A percentile compares a stretch with the other conserved stretches of the same genome.
Evolutionary conservation across 2,329 filamentous ascomycete genomes (phyloP).

Genomic region (Neurospora crassa): DNA sequence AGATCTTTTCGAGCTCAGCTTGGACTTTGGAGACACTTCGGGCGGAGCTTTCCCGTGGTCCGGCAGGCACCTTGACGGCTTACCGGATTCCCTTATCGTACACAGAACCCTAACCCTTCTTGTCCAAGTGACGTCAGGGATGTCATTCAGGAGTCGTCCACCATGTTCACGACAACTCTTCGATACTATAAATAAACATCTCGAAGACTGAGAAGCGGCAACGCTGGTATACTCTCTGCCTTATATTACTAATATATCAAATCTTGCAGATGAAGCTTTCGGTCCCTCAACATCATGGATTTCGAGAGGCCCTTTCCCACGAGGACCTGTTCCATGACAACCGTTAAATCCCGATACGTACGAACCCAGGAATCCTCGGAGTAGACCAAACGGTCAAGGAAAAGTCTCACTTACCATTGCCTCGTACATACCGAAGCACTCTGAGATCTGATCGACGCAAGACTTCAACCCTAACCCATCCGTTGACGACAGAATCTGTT

Average conservation of each 20-base stretch:
- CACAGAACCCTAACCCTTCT: neutral
- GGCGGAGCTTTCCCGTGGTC: neutral
- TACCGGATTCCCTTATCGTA: neutral
- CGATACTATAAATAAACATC: neutral
- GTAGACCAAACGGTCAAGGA: neutral
- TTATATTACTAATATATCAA: constrained; percentile 23
- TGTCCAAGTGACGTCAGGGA: neutral
- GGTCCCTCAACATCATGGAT: constrained; percentile 55
- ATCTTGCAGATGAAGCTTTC: constrained; percentile 47
- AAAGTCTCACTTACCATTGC: constrained; percentile 10
- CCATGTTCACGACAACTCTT: neutral
- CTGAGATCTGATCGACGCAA: constrained; percentile 67
- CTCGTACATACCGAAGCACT: constrained; percentile 34
- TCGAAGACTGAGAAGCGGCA: neutral
- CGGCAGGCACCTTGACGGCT: neutral
- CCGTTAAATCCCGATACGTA: neutral
- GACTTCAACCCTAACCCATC: constrained; percentile 61
- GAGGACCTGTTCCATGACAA: constrained; percentile 51
- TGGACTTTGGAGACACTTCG: neutral
- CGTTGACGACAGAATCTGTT: constrained; percentile 55
- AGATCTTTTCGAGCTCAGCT: neutral
- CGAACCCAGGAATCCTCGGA: neutral
- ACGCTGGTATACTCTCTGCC: neutral
- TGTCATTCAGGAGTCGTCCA: neutral
- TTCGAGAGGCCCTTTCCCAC: constrained; percentile 80